phyloP scores from a whole-genome alignment of 2,329 filamentous ascomycete genomes.

The Venturia oleaginea region DNA sequence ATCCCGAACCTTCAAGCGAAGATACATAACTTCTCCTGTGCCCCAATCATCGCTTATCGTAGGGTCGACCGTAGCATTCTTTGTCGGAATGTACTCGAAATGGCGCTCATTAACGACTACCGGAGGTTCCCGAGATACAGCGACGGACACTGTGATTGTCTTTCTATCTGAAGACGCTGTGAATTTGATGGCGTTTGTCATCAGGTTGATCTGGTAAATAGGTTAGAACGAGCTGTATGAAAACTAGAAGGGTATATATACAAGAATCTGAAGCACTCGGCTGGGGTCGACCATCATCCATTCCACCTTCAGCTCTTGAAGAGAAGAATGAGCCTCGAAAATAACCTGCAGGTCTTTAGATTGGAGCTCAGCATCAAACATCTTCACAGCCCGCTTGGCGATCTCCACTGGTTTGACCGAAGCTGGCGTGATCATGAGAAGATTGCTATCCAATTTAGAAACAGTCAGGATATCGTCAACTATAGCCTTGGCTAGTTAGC shows the following conservation, averaged over 20 bases:
- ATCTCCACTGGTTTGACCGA: conserved; percentile 4
- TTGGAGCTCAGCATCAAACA: conserved; percentile 13
- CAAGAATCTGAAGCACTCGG: conserved; percentile 12
- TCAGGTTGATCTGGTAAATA: conserved; percentile 9
- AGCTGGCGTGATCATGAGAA: conserved; percentile 12
- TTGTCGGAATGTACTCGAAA: conserved; percentile 15
- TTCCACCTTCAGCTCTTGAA: conserved; percentile 11
- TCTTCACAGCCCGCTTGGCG: conserved; percentile 1
- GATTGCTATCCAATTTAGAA: conserved; percentile 14
- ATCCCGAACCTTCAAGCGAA: conserved; percentile 56
- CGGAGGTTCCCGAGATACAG: conserved; percentile 7
- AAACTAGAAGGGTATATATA: neutral
- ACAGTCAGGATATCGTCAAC: conserved; percentile 25
- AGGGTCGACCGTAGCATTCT: conserved; percentile 16
- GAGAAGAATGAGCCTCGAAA: conserved; percentile 8
- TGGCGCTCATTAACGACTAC: neutral
- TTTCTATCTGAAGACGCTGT: neutral
- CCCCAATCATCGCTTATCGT: conserved; percentile 48
- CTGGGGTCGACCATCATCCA: conserved; percentile 13
- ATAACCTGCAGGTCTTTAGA: neutral
- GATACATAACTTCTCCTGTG: conserved; percentile 40
- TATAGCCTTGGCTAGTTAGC: conserved; percentile 25
- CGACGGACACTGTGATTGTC: conserved; percentile 8
- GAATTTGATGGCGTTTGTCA: conserved; percentile 15
- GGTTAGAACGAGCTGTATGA: neutral